Conservation (phyloP, 2,329 filamentous ascomycete genomes). For the Aspergillus nomiae region DNA sequence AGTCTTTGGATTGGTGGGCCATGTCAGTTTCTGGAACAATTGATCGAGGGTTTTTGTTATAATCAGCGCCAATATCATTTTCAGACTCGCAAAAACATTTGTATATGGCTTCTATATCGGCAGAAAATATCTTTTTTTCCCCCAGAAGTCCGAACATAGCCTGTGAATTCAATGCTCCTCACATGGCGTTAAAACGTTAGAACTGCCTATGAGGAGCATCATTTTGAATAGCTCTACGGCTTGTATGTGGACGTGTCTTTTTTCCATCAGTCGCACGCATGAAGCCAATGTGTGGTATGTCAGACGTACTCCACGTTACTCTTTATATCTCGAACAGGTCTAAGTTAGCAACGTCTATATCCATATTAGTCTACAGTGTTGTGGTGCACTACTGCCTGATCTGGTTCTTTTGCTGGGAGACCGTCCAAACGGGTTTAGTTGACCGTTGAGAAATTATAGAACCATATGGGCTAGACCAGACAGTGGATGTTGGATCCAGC, state of each 20-base stretch:
- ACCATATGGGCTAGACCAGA: conserved; percentile 28
- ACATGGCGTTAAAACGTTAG: not conserved
- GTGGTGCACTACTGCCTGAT: conserved; percentile 33
- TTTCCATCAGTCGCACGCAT: not conserved
- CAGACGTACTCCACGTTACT: not conserved
- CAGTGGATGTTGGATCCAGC: conserved; percentile 34
- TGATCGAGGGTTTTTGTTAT: not conserved
- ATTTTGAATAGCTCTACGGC: too few relatives aligned
- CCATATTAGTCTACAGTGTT: not conserved
- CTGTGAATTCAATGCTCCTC: not conserved
- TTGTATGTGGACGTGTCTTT: not conserved
- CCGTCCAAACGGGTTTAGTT: conserved; percentile 39
- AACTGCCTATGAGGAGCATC: not conserved
- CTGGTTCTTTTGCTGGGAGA: conserved; percentile 39
- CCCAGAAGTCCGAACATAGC: too few relatives aligned
- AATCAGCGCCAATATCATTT: not conserved
- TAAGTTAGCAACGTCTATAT: not conserved
- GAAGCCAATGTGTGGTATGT: not conserved
- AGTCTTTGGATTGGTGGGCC: not conserved
- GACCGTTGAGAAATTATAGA: conserved; percentile 34
- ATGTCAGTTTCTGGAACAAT: not conserved
- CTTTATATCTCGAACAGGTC: not conserved
- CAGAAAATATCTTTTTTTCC: not conserved
- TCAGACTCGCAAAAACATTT: not conserved
- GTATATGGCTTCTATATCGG: too few relatives aligned